Conservation (phyloP, 768 basidiomycete genomes). For the Suillus decipiens region DNA sequence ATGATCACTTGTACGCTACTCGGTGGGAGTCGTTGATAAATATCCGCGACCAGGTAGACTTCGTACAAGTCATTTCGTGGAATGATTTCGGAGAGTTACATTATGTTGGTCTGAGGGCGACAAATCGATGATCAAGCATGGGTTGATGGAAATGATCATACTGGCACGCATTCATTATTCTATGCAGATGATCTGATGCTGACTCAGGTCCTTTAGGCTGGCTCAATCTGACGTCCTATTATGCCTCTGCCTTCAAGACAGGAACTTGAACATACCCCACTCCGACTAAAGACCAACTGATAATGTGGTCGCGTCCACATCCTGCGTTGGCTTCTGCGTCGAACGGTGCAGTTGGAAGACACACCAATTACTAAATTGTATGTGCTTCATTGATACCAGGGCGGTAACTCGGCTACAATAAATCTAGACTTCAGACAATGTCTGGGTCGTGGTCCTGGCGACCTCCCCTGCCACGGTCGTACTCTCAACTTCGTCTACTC, state of each 20-base stretch:
- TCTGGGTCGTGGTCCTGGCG: constrained; percentile 72
- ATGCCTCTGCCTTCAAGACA: constrained; percentile 70
- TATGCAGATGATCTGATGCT: constrained; percentile 9
- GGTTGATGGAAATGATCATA: constrained; percentile 63
- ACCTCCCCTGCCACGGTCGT: constrained; percentile 56
- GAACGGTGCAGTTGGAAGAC: constrained; percentile 52
- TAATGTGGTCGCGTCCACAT: constrained; percentile 74
- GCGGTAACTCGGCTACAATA: neutral
- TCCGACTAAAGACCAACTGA: constrained; percentile 59
- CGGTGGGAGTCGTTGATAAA: constrained; percentile 69
- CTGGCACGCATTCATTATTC: constrained; percentile 33
- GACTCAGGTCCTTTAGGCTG: constrained; percentile 44
- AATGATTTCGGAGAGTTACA: constrained; percentile 80
- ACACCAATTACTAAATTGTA: constrained; percentile 59
- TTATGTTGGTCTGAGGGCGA: constrained; percentile 74
- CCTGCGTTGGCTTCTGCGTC: constrained; percentile 52
- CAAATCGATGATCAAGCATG: constrained; percentile 69
- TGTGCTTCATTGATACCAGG: constrained; percentile 25
- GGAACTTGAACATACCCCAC: constrained; percentile 60
- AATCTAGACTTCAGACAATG: constrained; percentile 55
- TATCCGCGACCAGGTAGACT: constrained; percentile 55
- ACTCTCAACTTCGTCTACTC: constrained; percentile 49
- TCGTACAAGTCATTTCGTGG: constrained; percentile 65
- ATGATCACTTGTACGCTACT: constrained; percentile 64
- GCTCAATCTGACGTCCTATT: constrained; percentile 67